Percentiles rank a stretch among this genome's conserved stretches.
Evolutionary conservation across 2,329 filamentous ascomycete species (phyloP).

Genomic region (Calonectria ilicicola): DNA sequence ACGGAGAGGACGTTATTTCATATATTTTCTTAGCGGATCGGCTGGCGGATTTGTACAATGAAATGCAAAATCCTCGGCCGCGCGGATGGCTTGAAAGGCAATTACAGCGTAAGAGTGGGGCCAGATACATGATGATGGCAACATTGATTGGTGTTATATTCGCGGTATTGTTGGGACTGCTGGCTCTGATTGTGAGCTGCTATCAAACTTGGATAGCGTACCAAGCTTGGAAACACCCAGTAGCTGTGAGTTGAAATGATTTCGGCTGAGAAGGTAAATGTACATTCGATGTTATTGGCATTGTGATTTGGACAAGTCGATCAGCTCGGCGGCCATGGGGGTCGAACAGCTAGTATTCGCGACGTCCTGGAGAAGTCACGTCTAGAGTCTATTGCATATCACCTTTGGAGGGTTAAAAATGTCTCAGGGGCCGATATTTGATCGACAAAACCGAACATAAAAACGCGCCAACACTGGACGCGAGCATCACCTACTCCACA

Average conservation of each 20-base stretch:
- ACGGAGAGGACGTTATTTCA: background rate
- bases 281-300: too few relatives aligned
- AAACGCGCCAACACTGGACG: too few relatives aligned
- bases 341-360: too few relatives aligned
- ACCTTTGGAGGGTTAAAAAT: too few relatives aligned
- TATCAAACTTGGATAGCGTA: conserved; percentile 39
- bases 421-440: too few relatives aligned
- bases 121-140: conserved; percentile 40
- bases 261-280: too few relatives aligned
- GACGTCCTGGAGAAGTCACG: too few relatives aligned
- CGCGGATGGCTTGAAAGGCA: conserved; percentile 26
- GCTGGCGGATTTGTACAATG: conserved; percentile 25
- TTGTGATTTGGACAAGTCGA: too few relatives aligned
- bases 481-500: too few relatives aligned
- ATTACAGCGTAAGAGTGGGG: conserved; percentile 35
- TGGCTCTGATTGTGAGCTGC: conserved; percentile 26
- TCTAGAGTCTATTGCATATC: too few relatives aligned
- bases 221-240: conserved; percentile 35
- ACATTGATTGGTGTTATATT: conserved; percentile 36
- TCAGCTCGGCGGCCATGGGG: too few relatives aligned
- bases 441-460: too few relatives aligned
- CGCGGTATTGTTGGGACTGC: conserved; percentile 30
- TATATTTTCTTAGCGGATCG: background rate
- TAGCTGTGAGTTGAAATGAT: background rate
- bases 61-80: conserved; percentile 32